phyloP scores from a whole-genome alignment of 2,329 filamentous ascomycete species.

The Cordyceps cateniannulata region DNA sequence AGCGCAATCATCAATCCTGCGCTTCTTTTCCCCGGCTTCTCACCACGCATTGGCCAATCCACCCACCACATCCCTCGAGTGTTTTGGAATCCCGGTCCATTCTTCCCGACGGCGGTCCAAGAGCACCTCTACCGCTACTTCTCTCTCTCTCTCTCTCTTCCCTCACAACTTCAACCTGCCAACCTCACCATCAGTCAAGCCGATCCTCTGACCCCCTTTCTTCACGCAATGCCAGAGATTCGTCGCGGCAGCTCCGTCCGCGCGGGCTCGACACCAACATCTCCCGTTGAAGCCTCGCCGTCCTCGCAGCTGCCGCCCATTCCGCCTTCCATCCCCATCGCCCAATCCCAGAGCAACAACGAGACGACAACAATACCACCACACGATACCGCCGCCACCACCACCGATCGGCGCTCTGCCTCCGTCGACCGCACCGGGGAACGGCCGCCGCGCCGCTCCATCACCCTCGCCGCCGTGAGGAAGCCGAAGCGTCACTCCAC shows the following conservation, averaged over 20 bases:
- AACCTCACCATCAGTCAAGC: background rate
- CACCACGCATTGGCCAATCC: background rate
- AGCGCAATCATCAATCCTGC: background rate
- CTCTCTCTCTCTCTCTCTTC: background rate
- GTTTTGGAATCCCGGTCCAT: background rate
- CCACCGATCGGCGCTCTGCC: background rate
- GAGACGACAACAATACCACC: background rate
- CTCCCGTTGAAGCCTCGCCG: background rate
- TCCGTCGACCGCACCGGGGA: background rate
- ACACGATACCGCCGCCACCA: background rate
- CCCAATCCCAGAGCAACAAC: background rate
- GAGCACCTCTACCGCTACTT: no score
- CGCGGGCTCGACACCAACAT: constrained; percentile 7
- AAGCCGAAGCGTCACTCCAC: constrained; percentile 3
- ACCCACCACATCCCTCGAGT: background rate
- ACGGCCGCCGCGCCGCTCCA: constrained; percentile 7
- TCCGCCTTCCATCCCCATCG: background rate
- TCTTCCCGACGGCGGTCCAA: no score
- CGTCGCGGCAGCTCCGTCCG: constrained; percentile 11
- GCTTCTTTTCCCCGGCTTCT: background rate
- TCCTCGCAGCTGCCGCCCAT: constrained; percentile 1
- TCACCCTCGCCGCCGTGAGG: constrained; percentile 1
- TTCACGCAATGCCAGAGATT: constrained; percentile 8
- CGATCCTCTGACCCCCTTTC: background rate
- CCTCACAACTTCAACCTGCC: background rate